Evolutionary conservation across 371 early-diverging fungal species (phyloP).

Genomic region (Syncephalastrum racemosum): DNA sequence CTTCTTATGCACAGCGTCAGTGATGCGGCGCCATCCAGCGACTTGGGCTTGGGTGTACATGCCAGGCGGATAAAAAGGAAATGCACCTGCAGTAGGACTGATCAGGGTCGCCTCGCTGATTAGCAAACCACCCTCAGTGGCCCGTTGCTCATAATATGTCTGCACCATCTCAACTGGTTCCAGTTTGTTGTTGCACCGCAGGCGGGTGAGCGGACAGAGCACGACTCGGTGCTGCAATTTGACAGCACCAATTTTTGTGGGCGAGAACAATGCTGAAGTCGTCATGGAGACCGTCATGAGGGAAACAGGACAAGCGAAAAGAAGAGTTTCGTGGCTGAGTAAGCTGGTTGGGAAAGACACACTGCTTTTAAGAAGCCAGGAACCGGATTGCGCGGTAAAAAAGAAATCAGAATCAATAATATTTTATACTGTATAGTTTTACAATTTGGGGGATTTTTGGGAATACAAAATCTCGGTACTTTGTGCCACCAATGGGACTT

Average conservation of each 20-base stretch:
- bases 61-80: constrained; percentile 32
- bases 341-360: too few species aligned
- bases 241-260: constrained; percentile 24
- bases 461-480: too few species aligned
- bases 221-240: constrained; percentile 49
- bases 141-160: constrained; percentile 53
- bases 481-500: too few species aligned
- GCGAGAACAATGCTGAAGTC: constrained; percentile 25
- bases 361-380: too few species aligned
- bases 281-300: constrained; percentile 12
- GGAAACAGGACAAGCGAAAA: too few species aligned
- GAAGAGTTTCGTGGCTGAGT: too few species aligned
- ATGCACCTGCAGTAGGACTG: constrained; percentile 35
- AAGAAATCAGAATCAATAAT: too few species aligned
- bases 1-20: constrained; percentile 56
- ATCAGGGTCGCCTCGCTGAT: constrained; percentile 56
- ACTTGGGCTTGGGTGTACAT: constrained; percentile 52
- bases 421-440: too few species aligned
- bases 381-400: too few species aligned
- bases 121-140: constrained; percentile 54
- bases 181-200: constrained; percentile 24
- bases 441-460: too few species aligned
- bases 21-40: constrained; percentile 55
- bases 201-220: constrained; percentile 52
- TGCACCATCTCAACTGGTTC: too few species aligned